These are phyloP conservation scores for Corylus americana DNA, from an alignment of 306 rosid genomes.

Conservation along the genomic window DNA sequence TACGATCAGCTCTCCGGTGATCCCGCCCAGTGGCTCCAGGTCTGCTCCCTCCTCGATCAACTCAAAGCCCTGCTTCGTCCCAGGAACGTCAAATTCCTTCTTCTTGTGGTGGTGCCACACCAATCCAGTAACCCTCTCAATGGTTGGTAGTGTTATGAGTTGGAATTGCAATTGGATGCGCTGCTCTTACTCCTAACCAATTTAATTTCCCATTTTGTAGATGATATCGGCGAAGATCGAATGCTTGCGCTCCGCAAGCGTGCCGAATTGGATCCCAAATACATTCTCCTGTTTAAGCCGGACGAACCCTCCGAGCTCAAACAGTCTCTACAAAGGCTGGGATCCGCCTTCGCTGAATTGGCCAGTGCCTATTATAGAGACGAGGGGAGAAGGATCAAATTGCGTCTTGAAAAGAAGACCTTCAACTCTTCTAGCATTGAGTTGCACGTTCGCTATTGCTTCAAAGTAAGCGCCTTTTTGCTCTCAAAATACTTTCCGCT, in stretches of 20 bases:
- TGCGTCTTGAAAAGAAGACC: slow-evolving; percentile 76
- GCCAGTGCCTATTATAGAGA: slow-evolving; percentile 67
- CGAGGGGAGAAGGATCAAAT: slow-evolving; percentile 80
- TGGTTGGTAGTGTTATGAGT: slow-evolving; percentile 28
- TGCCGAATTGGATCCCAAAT: slow-evolving; percentile 83
- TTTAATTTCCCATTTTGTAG: slow-evolving; percentile 34
- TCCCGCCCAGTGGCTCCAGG: slow-evolving; percentile 83
- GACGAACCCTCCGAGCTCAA: slow-evolving; percentile 55
- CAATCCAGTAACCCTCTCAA: too few relatives aligned
- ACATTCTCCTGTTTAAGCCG: slow-evolving; percentile 54
- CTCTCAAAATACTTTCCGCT: not conserved
- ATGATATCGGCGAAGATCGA: slow-evolving; percentile 78
- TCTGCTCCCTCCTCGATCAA: slow-evolving; percentile 88
- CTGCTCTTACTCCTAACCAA: not conserved
- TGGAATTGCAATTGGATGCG: not conserved
- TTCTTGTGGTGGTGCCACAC: slow-evolving; percentile 49
- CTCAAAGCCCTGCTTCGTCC: slow-evolving; percentile 62
- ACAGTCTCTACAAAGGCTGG: slow-evolving; percentile 70
- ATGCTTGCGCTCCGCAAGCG: slow-evolving; percentile 87
- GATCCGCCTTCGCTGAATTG: slow-evolving; percentile 64
- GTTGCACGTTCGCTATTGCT: slow-evolving; percentile 79
- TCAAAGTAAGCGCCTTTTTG: slow-evolving; percentile 60
- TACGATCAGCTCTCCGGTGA: slow-evolving; percentile 68
- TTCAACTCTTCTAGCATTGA: slow-evolving; percentile 45
- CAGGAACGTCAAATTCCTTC: slow-evolving; percentile 65